These are phyloP conservation scores for Elsinoe fawcettii DNA, from an alignment of 2,329 filamentous ascomycete species.

Conservation along the genomic window DNA sequence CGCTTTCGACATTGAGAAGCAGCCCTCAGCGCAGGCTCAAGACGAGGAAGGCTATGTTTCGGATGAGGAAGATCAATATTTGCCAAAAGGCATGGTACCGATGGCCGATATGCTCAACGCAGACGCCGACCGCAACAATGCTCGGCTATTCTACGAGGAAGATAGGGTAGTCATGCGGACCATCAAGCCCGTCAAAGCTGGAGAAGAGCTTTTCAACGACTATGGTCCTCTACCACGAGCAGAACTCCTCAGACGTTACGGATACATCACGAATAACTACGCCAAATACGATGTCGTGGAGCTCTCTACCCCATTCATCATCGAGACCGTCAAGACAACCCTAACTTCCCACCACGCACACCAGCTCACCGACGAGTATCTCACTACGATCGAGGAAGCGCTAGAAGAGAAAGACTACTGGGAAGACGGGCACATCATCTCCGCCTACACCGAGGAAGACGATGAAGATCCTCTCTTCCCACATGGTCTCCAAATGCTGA, in stretches of 20 bases:
- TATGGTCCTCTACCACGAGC: conserved; percentile 78
- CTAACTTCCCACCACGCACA: neutral
- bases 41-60: conserved; percentile 47
- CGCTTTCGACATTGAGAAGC: conserved; percentile 69
- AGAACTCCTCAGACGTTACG: conserved; percentile 75
- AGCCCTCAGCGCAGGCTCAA: conserved; percentile 42
- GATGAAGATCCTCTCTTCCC: conserved; percentile 17
- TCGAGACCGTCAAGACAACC: conserved; percentile 33
- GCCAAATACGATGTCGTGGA: conserved; percentile 76
- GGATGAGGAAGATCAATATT: conserved; percentile 41
- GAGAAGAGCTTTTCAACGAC: conserved; percentile 79
- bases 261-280: conserved; percentile 76
- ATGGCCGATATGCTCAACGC: conserved; percentile 87
- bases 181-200: conserved; percentile 58
- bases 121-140: conserved; percentile 74
- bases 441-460: conserved; percentile 7
- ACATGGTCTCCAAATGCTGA: conserved; percentile 10
- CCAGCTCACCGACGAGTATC: conserved; percentile 32
- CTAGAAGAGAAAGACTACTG: conserved; percentile 20
- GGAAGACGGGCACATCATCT: conserved; percentile 11
- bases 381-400: conserved; percentile 28
- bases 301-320: conserved; percentile 55
- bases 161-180: conserved; percentile 61
- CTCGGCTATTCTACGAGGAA: conserved; percentile 54
- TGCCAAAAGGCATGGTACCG: conserved; percentile 76